These are phyloP conservation scores for Saccharomycopsis amapae DNA, from an alignment of 805 yeast genomes.

Conservation along the genomic window DNA sequence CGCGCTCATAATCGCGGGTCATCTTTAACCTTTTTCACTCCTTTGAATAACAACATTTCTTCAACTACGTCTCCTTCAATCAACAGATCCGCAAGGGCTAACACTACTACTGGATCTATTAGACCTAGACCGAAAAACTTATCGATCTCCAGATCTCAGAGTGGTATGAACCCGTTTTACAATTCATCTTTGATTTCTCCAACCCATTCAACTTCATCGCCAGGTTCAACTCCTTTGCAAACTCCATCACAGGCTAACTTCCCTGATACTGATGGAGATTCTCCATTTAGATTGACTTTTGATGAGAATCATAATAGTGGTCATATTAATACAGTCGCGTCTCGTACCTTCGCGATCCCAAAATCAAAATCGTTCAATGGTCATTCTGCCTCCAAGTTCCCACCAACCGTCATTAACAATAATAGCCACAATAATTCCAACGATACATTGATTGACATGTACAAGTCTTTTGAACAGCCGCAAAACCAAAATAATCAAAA, in stretches of 20 bases:
- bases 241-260: slow-evolving; percentile 9
- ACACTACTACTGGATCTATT: not conserved
- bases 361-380: slow-evolving; percentile 6
- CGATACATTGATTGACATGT: slow-evolving; percentile 4
- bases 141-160: not conserved
- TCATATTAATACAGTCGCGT: not conserved
- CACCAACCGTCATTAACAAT: not conserved
- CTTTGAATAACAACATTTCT: slow-evolving; percentile 1
- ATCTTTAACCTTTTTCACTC: slow-evolving; percentile 18
- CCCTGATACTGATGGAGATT: not conserved
- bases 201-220: slow-evolving; percentile 3
- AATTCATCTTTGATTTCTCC: slow-evolving; percentile 12
- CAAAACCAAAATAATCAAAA: not conserved
- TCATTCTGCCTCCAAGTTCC: not conserved
- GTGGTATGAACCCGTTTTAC: slow-evolving; percentile 19
- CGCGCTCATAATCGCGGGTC: slow-evolving; percentile 16
- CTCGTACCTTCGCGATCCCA: not conserved
- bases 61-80: slow-evolving; percentile 6
- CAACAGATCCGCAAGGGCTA: not conserved
- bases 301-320: slow-evolving; percentile 2
- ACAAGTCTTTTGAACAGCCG: not conserved
- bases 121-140: slow-evolving; percentile 6
- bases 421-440: not conserved
- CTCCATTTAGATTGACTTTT: slow-evolving; percentile 5
- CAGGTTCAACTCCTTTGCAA: slow-evolving; percentile 9